These are phyloP conservation scores for Orobanche coerulescens DNA, from an alignment of 257 asterid species.

Conservation along the genomic window DNA sequence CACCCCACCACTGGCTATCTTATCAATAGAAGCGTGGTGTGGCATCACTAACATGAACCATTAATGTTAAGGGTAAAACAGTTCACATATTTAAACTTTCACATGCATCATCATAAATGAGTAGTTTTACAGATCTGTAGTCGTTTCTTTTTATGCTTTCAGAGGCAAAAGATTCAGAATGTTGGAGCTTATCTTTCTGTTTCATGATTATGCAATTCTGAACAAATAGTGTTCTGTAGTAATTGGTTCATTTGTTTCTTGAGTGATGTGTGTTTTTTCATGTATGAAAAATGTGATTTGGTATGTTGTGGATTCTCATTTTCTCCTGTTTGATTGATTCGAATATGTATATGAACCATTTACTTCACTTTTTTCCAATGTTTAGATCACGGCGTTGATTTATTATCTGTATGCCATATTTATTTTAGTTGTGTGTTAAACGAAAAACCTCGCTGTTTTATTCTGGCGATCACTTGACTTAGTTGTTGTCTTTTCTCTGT, in stretches of 20 bases:
- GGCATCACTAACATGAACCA: background rate
- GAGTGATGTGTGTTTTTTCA: background rate
- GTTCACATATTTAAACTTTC: too few species aligned
- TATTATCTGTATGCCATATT: background rate
- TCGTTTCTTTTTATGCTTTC: too few species aligned
- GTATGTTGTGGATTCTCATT: too few species aligned
- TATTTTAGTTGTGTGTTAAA: background rate
- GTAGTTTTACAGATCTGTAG: too few species aligned
- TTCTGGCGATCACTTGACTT: slow-evolving; percentile 35
- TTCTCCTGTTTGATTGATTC: background rate
- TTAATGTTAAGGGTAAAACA: too few species aligned
- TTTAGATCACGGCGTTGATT: background rate
- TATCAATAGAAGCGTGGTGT: background rate
- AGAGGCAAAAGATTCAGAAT: too few species aligned
- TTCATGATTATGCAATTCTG: background rate
- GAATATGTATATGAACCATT: background rate
- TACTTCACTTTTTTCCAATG: background rate
- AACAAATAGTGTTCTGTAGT: background rate
- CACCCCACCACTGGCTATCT: background rate
- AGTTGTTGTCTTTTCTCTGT: background rate
- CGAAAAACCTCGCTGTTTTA: background rate
- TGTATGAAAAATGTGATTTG: too few species aligned
- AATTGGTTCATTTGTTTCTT: slow-evolving; percentile 8
- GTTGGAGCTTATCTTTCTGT: background rate
- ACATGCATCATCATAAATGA: too few species aligned